phyloP scores from a whole-genome alignment of 2,329 filamentous ascomycete genomes.

The Biscogniauxia marginata region DNA sequence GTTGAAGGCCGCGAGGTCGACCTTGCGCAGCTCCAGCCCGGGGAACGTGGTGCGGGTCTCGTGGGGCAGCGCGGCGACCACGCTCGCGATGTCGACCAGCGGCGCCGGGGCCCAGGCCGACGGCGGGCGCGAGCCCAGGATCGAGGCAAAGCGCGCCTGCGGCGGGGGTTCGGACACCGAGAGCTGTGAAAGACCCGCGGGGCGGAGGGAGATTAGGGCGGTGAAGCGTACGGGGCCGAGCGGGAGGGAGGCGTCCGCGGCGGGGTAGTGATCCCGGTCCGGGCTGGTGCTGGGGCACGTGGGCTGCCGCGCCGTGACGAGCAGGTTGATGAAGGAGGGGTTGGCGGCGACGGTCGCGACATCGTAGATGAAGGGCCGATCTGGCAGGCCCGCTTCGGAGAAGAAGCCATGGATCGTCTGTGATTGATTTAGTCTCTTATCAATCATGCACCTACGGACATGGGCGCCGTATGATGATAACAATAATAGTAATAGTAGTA shows the following conservation, averaged over 20 bases:
- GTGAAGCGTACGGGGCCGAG: constrained; percentile 48
- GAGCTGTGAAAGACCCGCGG: constrained; percentile 36
- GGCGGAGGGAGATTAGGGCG: constrained; percentile 53
- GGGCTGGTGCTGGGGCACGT: constrained; percentile 36
- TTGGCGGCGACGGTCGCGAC: constrained; percentile 45
- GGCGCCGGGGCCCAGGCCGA: constrained; percentile 46
- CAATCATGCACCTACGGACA: too few relatives aligned
- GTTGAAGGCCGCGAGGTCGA: constrained; percentile 50
- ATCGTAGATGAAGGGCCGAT: constrained; percentile 54
- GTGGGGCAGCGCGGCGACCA: constrained; percentile 26
- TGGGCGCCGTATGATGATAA: too few relatives aligned
- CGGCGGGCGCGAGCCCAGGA: constrained; percentile 38
- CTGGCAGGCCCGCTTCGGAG: constrained; percentile 43
- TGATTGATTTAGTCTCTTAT: too few relatives aligned
- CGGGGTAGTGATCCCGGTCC: constrained; percentile 36
- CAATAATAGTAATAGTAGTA: too few relatives aligned
- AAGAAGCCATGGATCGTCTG: constrained; percentile 59
- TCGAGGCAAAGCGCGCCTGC: constrained; percentile 42
- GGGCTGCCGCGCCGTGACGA: constrained; percentile 50
- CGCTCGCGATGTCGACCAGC: constrained; percentile 43
- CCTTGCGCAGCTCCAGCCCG: constrained; percentile 52
- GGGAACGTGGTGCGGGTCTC: constrained; percentile 46
- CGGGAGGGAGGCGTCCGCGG: constrained; percentile 38
- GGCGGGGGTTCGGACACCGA: constrained; percentile 40
- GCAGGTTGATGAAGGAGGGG: constrained; percentile 48